Base-by-base conservation (phyloP, 202 grass and related monocot species). In the Musa balbisiana region DNA sequence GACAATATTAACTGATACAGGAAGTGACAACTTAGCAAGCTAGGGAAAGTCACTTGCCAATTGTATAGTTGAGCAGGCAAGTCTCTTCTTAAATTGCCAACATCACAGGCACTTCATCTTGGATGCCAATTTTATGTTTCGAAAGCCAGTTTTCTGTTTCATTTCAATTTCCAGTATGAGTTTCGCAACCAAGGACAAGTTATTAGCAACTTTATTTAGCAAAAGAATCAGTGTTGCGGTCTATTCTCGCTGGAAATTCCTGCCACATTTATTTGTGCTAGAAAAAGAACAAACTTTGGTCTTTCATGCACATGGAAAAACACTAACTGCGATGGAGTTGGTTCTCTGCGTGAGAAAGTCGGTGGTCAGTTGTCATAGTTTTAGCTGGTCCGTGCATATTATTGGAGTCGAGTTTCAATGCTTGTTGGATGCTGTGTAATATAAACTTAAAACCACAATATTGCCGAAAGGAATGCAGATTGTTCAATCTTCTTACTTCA, bases 1-100 rank as follows among this genome's bases (percentile, higher is more conserved):
- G 72, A 74, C 72, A 55, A 74, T 74, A 74, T 26, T 56, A 74
- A 74, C 72, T 25, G 71, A 74, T 56, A 56, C 53, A 16, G 22
- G 52, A 23, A 74, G 21, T 9, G 53, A 74, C 21, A 58, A 74
- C 53, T 29, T 58, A 55, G 72, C 23, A 15, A 74, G 53, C 23
- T 74, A 74, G 52, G 52, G 53, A 16, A 74, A 15, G n/a, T n/a
- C 10, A 24, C 70, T 72, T 56, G 53, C 12, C 6, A 56, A 33
- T 50, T 17, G 52, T 55, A 74, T 9, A 55, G 22, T 54, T 55
- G 52, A 56, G 16, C 10, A 15, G 11, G 2, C 17, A 55, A n/a
- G 33, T 52, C 68, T 51, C 49, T 71, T 21, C 33, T 51, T 26
- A 65, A 65, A 65, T 21, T 26, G 63, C 63, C 23, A 65, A 65